Conservation (phyloP, 2,329 filamentous ascomycete genomes). For the Claviceps lovelessii region DNA sequence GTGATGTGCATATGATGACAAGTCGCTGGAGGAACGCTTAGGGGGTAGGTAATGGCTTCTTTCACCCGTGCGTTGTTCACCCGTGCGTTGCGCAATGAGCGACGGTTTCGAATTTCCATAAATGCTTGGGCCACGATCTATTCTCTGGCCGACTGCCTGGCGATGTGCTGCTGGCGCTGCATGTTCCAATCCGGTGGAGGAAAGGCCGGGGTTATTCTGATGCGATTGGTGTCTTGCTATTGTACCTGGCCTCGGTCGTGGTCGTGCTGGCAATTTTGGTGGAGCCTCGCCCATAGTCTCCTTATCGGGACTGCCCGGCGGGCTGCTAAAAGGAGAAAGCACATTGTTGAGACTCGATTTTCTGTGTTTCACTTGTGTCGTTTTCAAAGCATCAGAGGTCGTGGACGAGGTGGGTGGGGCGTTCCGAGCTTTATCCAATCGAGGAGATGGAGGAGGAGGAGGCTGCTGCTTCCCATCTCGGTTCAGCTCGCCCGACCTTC, state of each 20-base stretch:
- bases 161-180: slow-evolving; percentile 39
- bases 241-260: slow-evolving; percentile 33
- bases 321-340: slow-evolving; percentile 74
- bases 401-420: slow-evolving; percentile 11
- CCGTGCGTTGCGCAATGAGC: slow-evolving; percentile 26
- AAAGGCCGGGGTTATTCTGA: slow-evolving; percentile 10
- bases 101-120: slow-evolving; percentile 25
- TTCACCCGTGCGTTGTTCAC: slow-evolving; percentile 31
- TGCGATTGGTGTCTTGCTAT: slow-evolving; percentile 9
- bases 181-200: slow-evolving; percentile 29
- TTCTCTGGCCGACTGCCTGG: slow-evolving; percentile 28
- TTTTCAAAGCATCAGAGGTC: slow-evolving; percentile 7
- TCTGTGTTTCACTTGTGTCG: slow-evolving; percentile 2
- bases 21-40: slow-evolving; percentile 23
- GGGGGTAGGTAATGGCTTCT: slow-evolving; percentile 33
- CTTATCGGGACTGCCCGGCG: slow-evolving; percentile 54
- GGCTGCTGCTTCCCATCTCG: slow-evolving; percentile 29
- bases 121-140: slow-evolving; percentile 29
- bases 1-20: slow-evolving; percentile 5
- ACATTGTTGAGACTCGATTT: slow-evolving; percentile 19
- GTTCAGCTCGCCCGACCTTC: slow-evolving; percentile 45
- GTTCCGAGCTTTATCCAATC: slow-evolving; percentile 51
- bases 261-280: slow-evolving; percentile 34
- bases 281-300: slow-evolving; percentile 34
- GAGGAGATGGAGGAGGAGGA: slow-evolving; percentile 62